phyloP scores from a whole-genome alignment of 768 basidiomycete species.

The Chalciporus pseudorubinellus region DNA sequence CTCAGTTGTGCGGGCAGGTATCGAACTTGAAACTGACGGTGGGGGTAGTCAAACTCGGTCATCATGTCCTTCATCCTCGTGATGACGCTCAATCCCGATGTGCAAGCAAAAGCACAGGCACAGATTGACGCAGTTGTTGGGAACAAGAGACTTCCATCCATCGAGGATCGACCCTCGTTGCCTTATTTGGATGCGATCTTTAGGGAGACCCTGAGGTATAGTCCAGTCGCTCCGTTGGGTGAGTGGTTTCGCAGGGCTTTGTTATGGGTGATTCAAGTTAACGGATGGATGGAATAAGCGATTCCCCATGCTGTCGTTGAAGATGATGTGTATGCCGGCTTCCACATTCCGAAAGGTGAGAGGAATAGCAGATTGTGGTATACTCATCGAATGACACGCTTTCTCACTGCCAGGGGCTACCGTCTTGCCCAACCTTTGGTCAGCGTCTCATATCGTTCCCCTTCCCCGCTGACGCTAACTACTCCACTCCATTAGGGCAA shows the following conservation, averaged over 20 bases:
- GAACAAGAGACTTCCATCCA: constrained; percentile 9
- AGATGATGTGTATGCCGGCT: constrained; percentile 41
- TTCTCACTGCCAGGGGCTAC: background rate
- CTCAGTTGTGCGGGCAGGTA: background rate
- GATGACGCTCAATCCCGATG: constrained; percentile 9
- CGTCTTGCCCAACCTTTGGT: constrained; percentile 1
- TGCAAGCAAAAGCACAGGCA: constrained; percentile 6
- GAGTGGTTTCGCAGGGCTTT: background rate
- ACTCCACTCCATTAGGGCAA: constrained; percentile 1
- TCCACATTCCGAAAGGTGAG: constrained; percentile 45
- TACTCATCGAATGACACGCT: background rate
- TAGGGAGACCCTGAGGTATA: background rate
- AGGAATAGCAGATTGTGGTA: no score
- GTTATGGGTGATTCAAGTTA: background rate
- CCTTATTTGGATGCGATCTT: constrained; percentile 33
- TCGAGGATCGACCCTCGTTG: constrained; percentile 18
- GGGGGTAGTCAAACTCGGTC: constrained; percentile 1
- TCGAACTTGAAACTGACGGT: background rate
- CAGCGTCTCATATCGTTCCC: background rate
- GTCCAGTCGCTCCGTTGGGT: background rate
- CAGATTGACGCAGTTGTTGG: constrained; percentile 16
- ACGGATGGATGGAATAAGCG: background rate
- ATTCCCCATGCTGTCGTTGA: constrained; percentile 29
- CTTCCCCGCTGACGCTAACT: background rate
- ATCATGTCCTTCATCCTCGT: constrained; percentile 2